phyloP scores from a whole-genome alignment of 305 asterid species.

The Solanum aculeatissimum region DNA sequence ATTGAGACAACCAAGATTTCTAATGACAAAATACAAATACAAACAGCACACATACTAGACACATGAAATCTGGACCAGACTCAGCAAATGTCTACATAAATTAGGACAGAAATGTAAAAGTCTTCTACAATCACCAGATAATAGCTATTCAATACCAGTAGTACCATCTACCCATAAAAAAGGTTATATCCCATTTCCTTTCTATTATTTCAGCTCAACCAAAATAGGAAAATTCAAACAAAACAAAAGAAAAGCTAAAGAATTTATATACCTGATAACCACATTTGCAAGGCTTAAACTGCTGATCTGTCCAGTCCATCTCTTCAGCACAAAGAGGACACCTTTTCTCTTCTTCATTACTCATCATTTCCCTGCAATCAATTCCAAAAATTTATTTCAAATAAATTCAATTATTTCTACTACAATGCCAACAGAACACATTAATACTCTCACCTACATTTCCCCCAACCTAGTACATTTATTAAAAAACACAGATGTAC shows the following conservation, averaged over 20 bases:
- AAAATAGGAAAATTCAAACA: background rate
- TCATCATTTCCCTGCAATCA: conserved; percentile 46
- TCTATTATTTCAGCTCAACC: background rate
- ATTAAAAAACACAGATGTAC: background rate
- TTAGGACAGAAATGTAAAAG: background rate
- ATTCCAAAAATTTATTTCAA: background rate
- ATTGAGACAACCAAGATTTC: background rate
- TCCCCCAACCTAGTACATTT: background rate
- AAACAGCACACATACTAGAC: background rate
- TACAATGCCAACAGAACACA: background rate
- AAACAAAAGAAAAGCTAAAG: background rate
- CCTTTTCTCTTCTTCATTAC: conserved; percentile 83
- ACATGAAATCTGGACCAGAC: background rate
- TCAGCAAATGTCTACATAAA: background rate
- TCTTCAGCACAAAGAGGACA: conserved; percentile 97
- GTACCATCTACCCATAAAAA: background rate
- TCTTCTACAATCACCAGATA: background rate
- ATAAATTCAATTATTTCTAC: background rate
- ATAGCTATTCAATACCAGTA: background rate
- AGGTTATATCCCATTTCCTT: background rate
- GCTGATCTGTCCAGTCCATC: conserved; percentile 98
- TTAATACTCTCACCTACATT: background rate
- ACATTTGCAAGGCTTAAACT: conserved; percentile 85
- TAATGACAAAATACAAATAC: background rate
- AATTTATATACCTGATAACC: conserved; percentile 65